Conservation (phyloP, 352 stramenopile genomes). For the Phytophthora sp. region DNA sequence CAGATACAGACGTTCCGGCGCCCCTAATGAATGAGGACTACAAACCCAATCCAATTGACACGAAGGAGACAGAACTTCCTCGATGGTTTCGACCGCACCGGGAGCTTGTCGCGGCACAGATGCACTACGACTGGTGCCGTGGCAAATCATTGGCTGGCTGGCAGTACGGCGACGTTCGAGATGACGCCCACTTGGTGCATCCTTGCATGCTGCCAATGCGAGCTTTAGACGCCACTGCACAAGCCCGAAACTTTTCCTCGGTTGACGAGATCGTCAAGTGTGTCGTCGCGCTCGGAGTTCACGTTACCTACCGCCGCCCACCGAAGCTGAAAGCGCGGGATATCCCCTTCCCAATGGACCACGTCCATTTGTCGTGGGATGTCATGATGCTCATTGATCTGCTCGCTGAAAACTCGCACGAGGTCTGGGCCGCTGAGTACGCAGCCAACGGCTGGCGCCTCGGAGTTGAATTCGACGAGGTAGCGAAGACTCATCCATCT, state of each 20-base stretch:
- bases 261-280: conserved; percentile 71
- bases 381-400: conserved; percentile 72
- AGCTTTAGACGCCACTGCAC: conserved; percentile 42
- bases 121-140: conserved; percentile 75
- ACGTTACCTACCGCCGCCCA: conserved; percentile 28
- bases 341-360: conserved; percentile 39
- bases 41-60: conserved; percentile 48
- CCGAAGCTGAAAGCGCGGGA: conserved; percentile 28
- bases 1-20: background rate
- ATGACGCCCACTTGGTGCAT: conserved; percentile 52
- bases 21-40: conserved; percentile 27
- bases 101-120: conserved; percentile 48
- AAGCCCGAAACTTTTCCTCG: conserved; percentile 48
- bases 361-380: conserved; percentile 61
- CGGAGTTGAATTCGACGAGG: conserved; percentile 47
- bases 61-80: conserved; percentile 34
- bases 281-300: conserved; percentile 59
- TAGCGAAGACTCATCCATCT: conserved; percentile 55
- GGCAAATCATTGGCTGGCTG: conserved; percentile 57
- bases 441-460: conserved; percentile 47
- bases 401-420: conserved; percentile 72
- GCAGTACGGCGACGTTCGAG: conserved; percentile 42
- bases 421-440: conserved; percentile 69
- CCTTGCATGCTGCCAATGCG: conserved; percentile 63
- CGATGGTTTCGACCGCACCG: conserved; percentile 43